Conservation (phyloP, 2,329 filamentous ascomycete species). For the Alternaria sp. region DNA sequence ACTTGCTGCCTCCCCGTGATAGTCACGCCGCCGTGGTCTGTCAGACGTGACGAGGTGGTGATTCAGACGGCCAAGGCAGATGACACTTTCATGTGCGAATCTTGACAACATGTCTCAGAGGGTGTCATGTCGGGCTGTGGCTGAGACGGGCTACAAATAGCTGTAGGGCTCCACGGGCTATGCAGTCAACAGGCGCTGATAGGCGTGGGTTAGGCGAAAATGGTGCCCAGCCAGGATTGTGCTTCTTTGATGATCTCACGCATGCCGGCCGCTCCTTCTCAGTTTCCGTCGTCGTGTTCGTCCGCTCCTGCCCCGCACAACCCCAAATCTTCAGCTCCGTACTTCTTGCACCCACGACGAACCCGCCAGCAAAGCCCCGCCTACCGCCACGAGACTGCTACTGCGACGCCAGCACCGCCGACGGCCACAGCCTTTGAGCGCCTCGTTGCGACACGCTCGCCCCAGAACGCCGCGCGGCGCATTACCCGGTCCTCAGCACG, state of each 20-base stretch:
- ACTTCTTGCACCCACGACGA: conserved; percentile 8
- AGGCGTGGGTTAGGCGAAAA: conserved; percentile 11
- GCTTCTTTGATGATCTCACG: conserved; percentile 27
- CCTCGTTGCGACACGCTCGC: conserved; percentile 14
- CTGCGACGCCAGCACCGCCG: not conserved
- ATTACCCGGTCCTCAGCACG: conserved; percentile 14
- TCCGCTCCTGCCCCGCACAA: conserved; percentile 23
- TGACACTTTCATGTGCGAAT: conserved; percentile 7
- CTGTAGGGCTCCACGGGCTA: conserved; percentile 11
- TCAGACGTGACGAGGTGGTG: conserved; percentile 9
- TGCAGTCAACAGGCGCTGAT: conserved; percentile 18
- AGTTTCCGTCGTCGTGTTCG: conserved; percentile 13
- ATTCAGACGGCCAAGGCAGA: conserved; percentile 13
- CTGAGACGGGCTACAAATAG: conserved; percentile 15
- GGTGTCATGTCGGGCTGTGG: conserved; percentile 17
- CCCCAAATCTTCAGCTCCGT: conserved; percentile 16
- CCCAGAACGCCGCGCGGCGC: conserved; percentile 19
- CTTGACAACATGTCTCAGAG: conserved; percentile 12
- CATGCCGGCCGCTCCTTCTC: conserved; percentile 15
- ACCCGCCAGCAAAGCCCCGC: not conserved
- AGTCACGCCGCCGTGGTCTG: conserved; percentile 12
- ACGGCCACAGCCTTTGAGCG: not conserved
- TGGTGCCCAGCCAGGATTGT: conserved; percentile 2
- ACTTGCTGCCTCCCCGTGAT: conserved; percentile 8
- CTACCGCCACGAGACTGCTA: not conserved